Evolutionary conservation across 768 basidiomycete genomes (phyloP).

Genomic region (Lentinula edodes): DNA sequence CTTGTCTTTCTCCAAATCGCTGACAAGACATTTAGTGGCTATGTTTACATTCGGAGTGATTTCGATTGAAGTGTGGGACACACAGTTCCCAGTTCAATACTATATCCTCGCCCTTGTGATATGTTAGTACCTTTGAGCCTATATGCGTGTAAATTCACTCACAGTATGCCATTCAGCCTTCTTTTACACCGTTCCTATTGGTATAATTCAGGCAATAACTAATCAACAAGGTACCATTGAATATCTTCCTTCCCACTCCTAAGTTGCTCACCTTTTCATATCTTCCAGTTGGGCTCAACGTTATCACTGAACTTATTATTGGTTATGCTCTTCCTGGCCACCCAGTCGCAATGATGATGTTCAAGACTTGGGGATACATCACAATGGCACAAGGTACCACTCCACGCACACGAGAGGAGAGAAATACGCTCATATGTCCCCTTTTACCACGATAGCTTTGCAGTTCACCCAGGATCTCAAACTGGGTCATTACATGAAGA

Average conservation of each 20-base stretch:
- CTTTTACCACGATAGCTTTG: not conserved
- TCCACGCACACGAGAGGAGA: not conserved
- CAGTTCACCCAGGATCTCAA: conserved; percentile 71
- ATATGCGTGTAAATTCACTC: not conserved
- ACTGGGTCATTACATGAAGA: conserved; percentile 74
- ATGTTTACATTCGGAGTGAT: conserved; percentile 70
- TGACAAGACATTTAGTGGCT: conserved; percentile 25
- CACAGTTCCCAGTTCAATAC: conserved; percentile 59
- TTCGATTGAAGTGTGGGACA: conserved; percentile 69
- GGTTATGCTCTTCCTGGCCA: conserved; percentile 76
- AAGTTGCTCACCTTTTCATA: not conserved
- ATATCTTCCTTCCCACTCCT: not conserved
- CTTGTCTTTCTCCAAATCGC: not conserved
- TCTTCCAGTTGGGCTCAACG: conserved; percentile 49
- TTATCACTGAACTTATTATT: conserved; percentile 77
- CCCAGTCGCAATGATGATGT: conserved; percentile 73
- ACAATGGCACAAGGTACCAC: conserved; percentile 48
- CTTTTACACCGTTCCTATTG: conserved; percentile 71
- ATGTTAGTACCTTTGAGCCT: conserved; percentile 24
- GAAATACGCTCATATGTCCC: not conserved
- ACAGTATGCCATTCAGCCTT: conserved; percentile 25
- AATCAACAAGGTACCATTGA: conserved; percentile 48
- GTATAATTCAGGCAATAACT: conserved; percentile 69
- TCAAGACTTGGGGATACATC: conserved; percentile 80
- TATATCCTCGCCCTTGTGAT: conserved; percentile 69